Percentiles rank a stretch among this genome's conserved stretches.
Conservation (phyloP, 1,284 basidiomycete species). For the Apiotrichum sp. region DNA sequence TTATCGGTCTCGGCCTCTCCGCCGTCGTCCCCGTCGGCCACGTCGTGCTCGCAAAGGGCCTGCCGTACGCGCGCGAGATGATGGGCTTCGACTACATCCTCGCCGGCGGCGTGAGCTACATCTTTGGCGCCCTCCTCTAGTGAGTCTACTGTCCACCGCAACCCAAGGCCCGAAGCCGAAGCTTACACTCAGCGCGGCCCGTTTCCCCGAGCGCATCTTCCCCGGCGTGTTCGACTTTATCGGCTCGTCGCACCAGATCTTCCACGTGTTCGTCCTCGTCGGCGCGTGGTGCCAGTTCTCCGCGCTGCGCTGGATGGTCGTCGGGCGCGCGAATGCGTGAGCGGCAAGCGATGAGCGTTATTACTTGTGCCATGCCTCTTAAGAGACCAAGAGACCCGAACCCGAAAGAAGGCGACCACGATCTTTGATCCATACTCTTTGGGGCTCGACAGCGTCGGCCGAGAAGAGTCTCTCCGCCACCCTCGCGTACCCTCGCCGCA, state of each 20-base stretch:
- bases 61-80: constrained; percentile 53
- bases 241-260: constrained; percentile 72
- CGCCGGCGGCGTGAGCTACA: constrained; percentile 60
- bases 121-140: constrained; percentile 73
- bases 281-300: constrained; percentile 71
- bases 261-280: constrained; percentile 72
- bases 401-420: too few species aligned
- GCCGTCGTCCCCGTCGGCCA: constrained; percentile 68
- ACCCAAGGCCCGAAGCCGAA: too few species aligned
- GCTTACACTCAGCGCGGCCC: constrained; percentile 57
- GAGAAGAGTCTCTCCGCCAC: too few species aligned
- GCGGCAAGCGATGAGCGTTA: not conserved
- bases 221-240: constrained; percentile 78
- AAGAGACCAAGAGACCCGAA: too few species aligned
- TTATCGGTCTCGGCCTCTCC: constrained; percentile 70
- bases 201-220: constrained; percentile 69
- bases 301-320: constrained; percentile 39
- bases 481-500: too few species aligned
- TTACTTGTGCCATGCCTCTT: too few species aligned
- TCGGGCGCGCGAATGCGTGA: constrained; percentile 18
- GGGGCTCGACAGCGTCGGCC: too few species aligned
- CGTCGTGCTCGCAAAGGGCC: constrained; percentile 57
- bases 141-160: constrained; percentile 49
- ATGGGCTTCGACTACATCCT: constrained; percentile 67
- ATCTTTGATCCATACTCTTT: too few species aligned